These are phyloP conservation scores for Kurtzmaniella fragi DNA, from an alignment of 805 yeast genomes.

Conservation along the genomic window DNA sequence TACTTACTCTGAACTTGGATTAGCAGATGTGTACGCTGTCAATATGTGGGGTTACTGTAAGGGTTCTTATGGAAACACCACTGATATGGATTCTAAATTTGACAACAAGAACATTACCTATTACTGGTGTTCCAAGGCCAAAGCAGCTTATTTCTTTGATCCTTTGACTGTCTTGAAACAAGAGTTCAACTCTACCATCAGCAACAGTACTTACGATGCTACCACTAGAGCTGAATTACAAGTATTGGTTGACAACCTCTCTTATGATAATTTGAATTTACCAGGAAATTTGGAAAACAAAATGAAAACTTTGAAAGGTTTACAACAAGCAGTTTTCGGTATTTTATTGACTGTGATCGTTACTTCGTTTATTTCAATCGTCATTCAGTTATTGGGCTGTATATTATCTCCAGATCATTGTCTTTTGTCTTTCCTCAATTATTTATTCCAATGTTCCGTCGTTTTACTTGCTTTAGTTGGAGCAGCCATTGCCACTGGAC, in stretches of 20 bases:
- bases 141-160: slow-evolving; percentile 52
- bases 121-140: slow-evolving; percentile 50
- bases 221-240: slow-evolving; percentile 6
- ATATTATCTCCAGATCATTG: slow-evolving; percentile 40
- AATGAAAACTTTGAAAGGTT: slow-evolving; percentile 36
- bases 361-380: slow-evolving; percentile 41
- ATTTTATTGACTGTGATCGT: slow-evolving; percentile 26
- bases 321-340: slow-evolving; percentile 55
- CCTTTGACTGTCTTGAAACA: slow-evolving; percentile 35
- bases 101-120: slow-evolving; percentile 29
- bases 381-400: slow-evolving; percentile 41
- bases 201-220: slow-evolving; percentile 9
- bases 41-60: slow-evolving; percentile 42
- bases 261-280: slow-evolving; percentile 34
- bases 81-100: slow-evolving; percentile 11
- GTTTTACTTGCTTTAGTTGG: slow-evolving; percentile 41
- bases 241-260: slow-evolving; percentile 15
- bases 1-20: slow-evolving; percentile 28
- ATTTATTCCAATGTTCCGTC: slow-evolving; percentile 40
- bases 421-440: slow-evolving; percentile 42
- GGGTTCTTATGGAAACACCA: slow-evolving; percentile 16
- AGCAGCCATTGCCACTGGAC: slow-evolving; percentile 60
- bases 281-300: slow-evolving; percentile 52
- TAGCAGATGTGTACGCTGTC: slow-evolving; percentile 35
- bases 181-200: slow-evolving; percentile 26